Evolutionary conservation across 805 yeast species (phyloP).

Genomic region (Candida verbasci): DNA sequence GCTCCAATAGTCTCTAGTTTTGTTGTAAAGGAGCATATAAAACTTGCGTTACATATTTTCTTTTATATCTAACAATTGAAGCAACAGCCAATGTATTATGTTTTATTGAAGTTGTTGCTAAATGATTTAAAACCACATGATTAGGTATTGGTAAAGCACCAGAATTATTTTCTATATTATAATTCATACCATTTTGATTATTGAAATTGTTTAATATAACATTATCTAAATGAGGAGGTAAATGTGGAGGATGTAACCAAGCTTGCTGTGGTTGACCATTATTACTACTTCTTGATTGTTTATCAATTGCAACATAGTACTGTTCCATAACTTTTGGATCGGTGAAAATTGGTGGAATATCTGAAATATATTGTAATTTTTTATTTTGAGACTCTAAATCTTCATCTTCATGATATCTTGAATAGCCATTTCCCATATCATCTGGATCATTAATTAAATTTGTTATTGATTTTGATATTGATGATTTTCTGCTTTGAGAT

Average conservation of each 20-base stretch:
- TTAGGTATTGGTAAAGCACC: constrained; percentile 93
- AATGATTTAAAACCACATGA: constrained; percentile 88
- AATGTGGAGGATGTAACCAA: constrained; percentile 88
- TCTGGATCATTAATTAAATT: constrained; percentile 66
- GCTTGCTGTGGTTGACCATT: constrained; percentile 55
- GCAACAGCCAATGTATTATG: constrained; percentile 94
- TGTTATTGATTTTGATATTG: constrained; percentile 31
- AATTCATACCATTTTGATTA: too few relatives aligned
- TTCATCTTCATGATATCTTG: constrained; percentile 67
- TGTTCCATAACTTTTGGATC: constrained; percentile 88
- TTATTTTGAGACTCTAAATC: constrained; percentile 11
- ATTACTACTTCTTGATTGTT: constrained; percentile 55
- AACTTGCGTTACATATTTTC: constrained; percentile 88
- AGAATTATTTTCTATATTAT: constrained; percentile 74
- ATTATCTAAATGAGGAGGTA: constrained; percentile 94
- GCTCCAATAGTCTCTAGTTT: too few relatives aligned
- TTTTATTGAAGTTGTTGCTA: constrained; percentile 93
- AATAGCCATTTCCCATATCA: constrained; percentile 79
- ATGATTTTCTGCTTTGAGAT: constrained; percentile 22
- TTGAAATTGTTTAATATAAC: constrained; percentile 78
- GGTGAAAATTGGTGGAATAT: constrained; percentile 78
- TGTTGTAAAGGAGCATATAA: constrained; percentile 79
- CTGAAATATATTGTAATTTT: constrained; percentile 48
- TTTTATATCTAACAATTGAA: constrained; percentile 79
- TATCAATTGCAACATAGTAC: constrained; percentile 72